phyloP scores from a whole-genome alignment of 2,329 filamentous ascomycete species.

The Tolypocladium album region DNA sequence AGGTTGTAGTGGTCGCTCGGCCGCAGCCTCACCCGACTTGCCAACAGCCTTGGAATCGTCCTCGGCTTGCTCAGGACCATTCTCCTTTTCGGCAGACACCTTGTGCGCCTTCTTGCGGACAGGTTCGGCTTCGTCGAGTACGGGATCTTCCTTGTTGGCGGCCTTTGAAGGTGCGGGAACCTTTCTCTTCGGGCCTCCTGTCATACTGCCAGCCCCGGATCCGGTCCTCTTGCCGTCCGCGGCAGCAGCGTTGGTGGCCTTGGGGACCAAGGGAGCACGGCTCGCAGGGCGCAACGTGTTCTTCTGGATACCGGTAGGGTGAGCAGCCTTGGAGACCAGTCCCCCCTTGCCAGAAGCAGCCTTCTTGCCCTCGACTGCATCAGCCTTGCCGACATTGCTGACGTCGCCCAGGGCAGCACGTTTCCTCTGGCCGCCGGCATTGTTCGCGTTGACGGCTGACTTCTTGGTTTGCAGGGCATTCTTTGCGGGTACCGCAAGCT shows the following conservation, averaged over 20 bases:
- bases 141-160: constrained; percentile 46
- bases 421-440: constrained; percentile 48
- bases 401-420: constrained; percentile 85
- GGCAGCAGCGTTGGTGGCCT: constrained; percentile 56
- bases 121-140: constrained; percentile 56
- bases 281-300: constrained; percentile 42
- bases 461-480: constrained; percentile 65
- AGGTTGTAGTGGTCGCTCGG: not conserved
- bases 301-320: constrained; percentile 78
- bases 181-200: constrained; percentile 58
- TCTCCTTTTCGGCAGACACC: constrained; percentile 39
- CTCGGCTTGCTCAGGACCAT: constrained; percentile 16
- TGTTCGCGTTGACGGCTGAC: constrained; percentile 36
- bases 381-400: constrained; percentile 84
- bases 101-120: constrained; percentile 53
- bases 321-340: constrained; percentile 68
- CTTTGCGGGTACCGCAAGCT: constrained; percentile 43
- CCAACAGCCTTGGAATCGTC: constrained; percentile 8
- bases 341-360: constrained; percentile 49
- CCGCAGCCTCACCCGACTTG: constrained; percentile 11
- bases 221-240: constrained; percentile 62
- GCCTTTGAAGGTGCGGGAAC: constrained; percentile 38
- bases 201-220: constrained; percentile 59
- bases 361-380: constrained; percentile 67
- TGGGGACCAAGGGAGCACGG: constrained; percentile 52